Evolutionary conservation across 164 flowering plant species (phyloP), one percentile per base, ranked within the genome.

Genomic region (Annona cherimola): DNA sequence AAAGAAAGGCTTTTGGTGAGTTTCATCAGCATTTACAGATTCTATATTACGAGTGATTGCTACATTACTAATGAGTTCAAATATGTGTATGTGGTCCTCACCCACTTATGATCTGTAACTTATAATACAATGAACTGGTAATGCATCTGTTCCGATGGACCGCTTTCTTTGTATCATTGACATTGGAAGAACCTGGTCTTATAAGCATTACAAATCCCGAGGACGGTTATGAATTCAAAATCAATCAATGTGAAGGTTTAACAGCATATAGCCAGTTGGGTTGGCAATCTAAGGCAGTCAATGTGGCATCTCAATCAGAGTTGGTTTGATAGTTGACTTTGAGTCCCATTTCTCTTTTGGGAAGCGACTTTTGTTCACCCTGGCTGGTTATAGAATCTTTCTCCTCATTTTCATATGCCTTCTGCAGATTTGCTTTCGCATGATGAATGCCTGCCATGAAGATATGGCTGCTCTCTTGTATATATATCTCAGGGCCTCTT

Each of bases 1-100:
- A 71, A 83, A 79, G 71, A 94, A 92, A 80, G 97, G 98, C 78
- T 88, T 94, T 64, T 81, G 87, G 98, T 94, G 85, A 94, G 97
- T 92, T 75, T 26, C 74, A 59, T 62, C 35, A n/a, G 59, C 55
- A 68, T n/a, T 5, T 55, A 18, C 45, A 50, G 19, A 3, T 67
- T 9, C 55, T 18, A n/a, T 8, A 43, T 67, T 65, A 12, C 5
- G 12, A 14, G 45, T 65, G 6, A 4, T 65, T 4, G 18, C 46
- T 12, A 1, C 8, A 40, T 62, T 62, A 50, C 9, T 3, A 9
- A 50, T 50, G 57, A 50, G 14, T 50, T 50, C 57, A 9, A 2
- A 50, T 50, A 50, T 16, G 3, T 50, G 57, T 50, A 50, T 9
- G 57, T 50, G 57, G 14, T 2, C 14, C 57, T 16, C 57, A 50